These are phyloP conservation scores for Rhodomyrtus psidioides DNA, from an alignment of 441 rosid genomes.

Conservation along the genomic window DNA sequence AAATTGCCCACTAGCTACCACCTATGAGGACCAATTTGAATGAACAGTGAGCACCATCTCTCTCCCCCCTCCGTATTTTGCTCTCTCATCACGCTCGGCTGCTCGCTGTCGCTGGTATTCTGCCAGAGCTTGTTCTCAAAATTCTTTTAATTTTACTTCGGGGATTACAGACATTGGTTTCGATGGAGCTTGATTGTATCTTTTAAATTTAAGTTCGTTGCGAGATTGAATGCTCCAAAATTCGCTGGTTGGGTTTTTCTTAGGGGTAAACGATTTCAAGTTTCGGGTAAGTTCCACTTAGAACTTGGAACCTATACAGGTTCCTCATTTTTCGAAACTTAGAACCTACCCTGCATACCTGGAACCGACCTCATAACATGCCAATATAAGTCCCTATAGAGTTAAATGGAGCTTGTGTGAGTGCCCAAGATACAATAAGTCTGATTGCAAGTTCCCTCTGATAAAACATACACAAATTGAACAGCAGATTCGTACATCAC, in stretches of 20 bases:
- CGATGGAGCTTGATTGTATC: rapidly evolving
- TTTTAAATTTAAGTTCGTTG: rapidly evolving
- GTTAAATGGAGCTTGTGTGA: no score
- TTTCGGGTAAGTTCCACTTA: no score
- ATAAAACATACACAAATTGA: no score
- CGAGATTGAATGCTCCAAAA: background rate
- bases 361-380: no score
- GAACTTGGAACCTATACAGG: no score
- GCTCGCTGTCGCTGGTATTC: background rate
- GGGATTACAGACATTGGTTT: background rate
- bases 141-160: background rate
- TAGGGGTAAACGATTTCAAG: no score
- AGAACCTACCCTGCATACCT: no score
- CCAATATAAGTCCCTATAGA: no score
- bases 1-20: background rate
- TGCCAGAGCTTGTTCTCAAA: background rate
- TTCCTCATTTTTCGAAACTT: no score
- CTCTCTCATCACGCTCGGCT: background rate
- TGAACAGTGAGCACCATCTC: rapidly evolving
- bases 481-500: no score
- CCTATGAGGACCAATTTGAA: background rate
- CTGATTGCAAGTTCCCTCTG: no score
- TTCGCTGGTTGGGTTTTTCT: background rate
- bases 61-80: background rate
- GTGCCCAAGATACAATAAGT: no score